Conservation (phyloP, 192 early-diverging fungal genomes). For the Entophlyctis luteolus region DNA sequence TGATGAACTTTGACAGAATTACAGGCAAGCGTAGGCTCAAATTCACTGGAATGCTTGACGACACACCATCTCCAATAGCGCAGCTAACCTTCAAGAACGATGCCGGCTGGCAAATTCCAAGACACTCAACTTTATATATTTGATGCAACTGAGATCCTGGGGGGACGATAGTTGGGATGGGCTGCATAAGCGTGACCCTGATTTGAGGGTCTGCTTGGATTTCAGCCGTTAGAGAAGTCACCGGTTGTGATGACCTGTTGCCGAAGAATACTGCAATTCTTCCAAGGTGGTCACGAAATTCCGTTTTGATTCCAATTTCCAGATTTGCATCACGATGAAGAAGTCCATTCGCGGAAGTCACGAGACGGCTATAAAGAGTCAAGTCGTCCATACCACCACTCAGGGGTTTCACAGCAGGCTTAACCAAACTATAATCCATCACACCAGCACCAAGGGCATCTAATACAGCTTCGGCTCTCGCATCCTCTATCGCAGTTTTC, state of each 20-base stretch:
- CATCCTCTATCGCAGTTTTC: neutral
- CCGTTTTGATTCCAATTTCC: conserved; percentile 88
- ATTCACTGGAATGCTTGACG: conserved; percentile 4
- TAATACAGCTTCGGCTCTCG: neutral
- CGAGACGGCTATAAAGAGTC: conserved; percentile 8
- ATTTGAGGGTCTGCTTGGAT: conserved; percentile 49
- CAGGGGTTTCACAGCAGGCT: conserved; percentile 20
- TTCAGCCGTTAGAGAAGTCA: conserved; percentile 59
- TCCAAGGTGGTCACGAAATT: conserved; percentile 86
- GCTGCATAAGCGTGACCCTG: conserved; percentile 55
- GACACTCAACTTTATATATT: conserved; percentile 75
- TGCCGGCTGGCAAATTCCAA: conserved; percentile 50
- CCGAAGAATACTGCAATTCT: conserved; percentile 86
- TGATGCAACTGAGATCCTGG: conserved; percentile 75
- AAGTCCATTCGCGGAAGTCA: conserved; percentile 77
- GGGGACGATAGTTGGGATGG: conserved; percentile 56
- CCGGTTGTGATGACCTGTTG: conserved; percentile 74
- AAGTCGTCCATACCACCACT: conserved; percentile 26
- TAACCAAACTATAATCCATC: conserved; percentile 49
- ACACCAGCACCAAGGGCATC: conserved; percentile 29
- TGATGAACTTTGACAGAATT: conserved; percentile 79
- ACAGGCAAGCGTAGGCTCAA: conserved; percentile 77
- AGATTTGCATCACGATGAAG: conserved; percentile 85
- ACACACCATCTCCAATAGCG: conserved; percentile 30
- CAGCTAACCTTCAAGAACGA: conserved; percentile 72